phyloP scores from a whole-genome alignment of 1,139 yeast genomes.

The Sugiyamaella japonica region DNA sequence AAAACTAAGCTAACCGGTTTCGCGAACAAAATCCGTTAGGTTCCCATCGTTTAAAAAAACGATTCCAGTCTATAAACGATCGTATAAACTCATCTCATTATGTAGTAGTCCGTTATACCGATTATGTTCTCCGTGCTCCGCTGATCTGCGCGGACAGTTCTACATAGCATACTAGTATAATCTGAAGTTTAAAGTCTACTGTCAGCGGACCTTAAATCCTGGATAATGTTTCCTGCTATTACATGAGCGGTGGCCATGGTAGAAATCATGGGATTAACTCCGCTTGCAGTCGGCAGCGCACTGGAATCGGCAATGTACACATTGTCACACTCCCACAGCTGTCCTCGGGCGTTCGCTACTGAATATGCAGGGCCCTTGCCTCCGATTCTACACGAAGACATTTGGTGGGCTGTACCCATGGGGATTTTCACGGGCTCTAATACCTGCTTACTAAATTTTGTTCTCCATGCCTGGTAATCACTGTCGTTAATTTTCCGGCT shows the following conservation, averaged over 20 bases:
- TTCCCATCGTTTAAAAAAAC: too few species aligned
- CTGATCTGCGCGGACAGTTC: not conserved
- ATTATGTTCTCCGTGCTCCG: too few species aligned
- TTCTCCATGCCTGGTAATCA: constrained; percentile 52
- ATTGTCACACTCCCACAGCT: constrained; percentile 54
- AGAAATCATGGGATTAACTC: constrained; percentile 52
- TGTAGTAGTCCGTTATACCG: too few species aligned
- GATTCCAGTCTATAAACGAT: too few species aligned
- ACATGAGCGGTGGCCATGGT: constrained; percentile 38
- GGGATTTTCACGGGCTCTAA: constrained; percentile 41
- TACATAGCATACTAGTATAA: not conserved
- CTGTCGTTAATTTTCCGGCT: constrained; percentile 47
- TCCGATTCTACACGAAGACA: constrained; percentile 60
- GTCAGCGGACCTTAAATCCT: constrained; percentile 26
- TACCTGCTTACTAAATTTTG: constrained; percentile 37
- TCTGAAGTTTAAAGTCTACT: constrained; percentile 8
- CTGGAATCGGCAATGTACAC: constrained; percentile 60
- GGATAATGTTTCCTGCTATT: constrained; percentile 30
- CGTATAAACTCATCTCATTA: too few species aligned
- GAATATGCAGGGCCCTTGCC: constrained; percentile 44
- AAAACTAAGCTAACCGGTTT: too few species aligned
- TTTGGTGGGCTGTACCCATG: constrained; percentile 61
- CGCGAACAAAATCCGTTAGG: too few species aligned
- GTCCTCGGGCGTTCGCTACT: constrained; percentile 53
- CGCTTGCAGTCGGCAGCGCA: constrained; percentile 59